phyloP scores from a whole-genome alignment of 2,329 filamentous ascomycete species.

The Orbilia brochopaga region DNA sequence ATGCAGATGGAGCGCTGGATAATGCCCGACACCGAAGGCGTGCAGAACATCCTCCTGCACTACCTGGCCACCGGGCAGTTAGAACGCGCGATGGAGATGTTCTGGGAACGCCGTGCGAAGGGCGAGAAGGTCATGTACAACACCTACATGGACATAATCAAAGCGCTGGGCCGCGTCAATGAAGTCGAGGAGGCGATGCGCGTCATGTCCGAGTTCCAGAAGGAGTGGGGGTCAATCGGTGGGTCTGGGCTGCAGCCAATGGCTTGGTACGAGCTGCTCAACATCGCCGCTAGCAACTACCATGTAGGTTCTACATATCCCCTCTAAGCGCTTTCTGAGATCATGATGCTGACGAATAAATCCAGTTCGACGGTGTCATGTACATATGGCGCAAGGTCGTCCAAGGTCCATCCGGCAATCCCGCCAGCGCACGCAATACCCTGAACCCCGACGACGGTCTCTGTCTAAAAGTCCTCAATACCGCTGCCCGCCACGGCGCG shows the following conservation, averaged over 20 bases:
- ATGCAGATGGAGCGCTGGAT: slow-evolving; percentile 76
- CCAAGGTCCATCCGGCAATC: slow-evolving; percentile 54
- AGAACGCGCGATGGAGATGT: slow-evolving; percentile 72
- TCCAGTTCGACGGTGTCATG: slow-evolving; percentile 67
- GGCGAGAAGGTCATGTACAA: slow-evolving; percentile 71
- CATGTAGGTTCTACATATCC: slow-evolving; percentile 60
- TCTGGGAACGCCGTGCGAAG: slow-evolving; percentile 59
- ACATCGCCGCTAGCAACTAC: slow-evolving; percentile 70
- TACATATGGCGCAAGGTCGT: slow-evolving; percentile 76
- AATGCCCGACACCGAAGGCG: slow-evolving; percentile 66
- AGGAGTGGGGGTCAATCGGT: slow-evolving; percentile 56
- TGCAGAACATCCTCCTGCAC: slow-evolving; percentile 73
- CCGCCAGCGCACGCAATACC: slow-evolving; percentile 59
- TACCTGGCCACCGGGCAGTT: slow-evolving; percentile 80
- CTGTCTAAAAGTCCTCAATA: slow-evolving; percentile 72
- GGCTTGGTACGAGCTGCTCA: slow-evolving; percentile 76
- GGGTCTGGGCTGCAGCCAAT: slow-evolving; percentile 61
- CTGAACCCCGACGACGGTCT: slow-evolving; percentile 70
- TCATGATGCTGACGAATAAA: background rate
- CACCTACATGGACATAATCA: slow-evolving; percentile 77
- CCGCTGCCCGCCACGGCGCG: slow-evolving; percentile 74
- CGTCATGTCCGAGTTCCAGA: slow-evolving; percentile 67
- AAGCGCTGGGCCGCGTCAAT: slow-evolving; percentile 71
- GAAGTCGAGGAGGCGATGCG: slow-evolving; percentile 79
- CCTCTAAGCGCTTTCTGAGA: background rate